These are phyloP conservation scores for Cyclocybe cylindracea DNA, from an alignment of 768 basidiomycete species.

Conservation along the genomic window DNA sequence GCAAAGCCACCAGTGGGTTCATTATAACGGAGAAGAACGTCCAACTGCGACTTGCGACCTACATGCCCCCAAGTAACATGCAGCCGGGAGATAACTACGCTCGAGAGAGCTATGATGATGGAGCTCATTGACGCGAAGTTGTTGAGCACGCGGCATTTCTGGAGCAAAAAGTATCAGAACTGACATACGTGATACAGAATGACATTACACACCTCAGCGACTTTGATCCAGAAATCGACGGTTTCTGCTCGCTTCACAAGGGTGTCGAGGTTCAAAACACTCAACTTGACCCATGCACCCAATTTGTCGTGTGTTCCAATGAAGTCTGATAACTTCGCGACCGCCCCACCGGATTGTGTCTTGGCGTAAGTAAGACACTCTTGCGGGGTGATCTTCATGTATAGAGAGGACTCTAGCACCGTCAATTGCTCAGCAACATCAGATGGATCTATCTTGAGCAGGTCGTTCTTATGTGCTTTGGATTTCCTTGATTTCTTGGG, in stretches of 20 bases:
- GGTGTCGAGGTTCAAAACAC: slow-evolving; percentile 53
- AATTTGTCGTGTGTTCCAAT: slow-evolving; percentile 63
- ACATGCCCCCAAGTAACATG: slow-evolving; percentile 71
- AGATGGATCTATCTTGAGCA: slow-evolving; percentile 64
- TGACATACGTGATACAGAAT: too few relatives aligned
- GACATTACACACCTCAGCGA: slow-evolving; percentile 61
- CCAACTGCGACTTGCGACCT: slow-evolving; percentile 48
- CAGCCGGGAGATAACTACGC: slow-evolving; percentile 55
- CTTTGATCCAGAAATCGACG: slow-evolving; percentile 75
- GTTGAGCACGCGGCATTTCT: not conserved
- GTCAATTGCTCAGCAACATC: slow-evolving; percentile 82
- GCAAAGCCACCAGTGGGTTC: slow-evolving; percentile 61
- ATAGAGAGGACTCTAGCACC: slow-evolving; percentile 70
- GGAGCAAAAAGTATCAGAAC: slow-evolving; percentile 1
- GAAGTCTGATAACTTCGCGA: slow-evolving; percentile 52
- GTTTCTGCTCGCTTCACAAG: slow-evolving; percentile 56
- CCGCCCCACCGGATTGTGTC: slow-evolving; percentile 33
- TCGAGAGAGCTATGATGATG: slow-evolving; percentile 62
- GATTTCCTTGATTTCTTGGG: slow-evolving; percentile 43
- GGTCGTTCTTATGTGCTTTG: slow-evolving; percentile 56
- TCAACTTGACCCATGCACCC: slow-evolving; percentile 66
- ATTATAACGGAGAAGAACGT: slow-evolving; percentile 52
- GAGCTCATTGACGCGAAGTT: slow-evolving; percentile 47
- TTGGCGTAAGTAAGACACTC: slow-evolving; percentile 74
- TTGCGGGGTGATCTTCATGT: slow-evolving; percentile 65